Evolutionary conservation across 257 asterid genomes (phyloP).

Genomic region (Penstemon davidsonii): DNA sequence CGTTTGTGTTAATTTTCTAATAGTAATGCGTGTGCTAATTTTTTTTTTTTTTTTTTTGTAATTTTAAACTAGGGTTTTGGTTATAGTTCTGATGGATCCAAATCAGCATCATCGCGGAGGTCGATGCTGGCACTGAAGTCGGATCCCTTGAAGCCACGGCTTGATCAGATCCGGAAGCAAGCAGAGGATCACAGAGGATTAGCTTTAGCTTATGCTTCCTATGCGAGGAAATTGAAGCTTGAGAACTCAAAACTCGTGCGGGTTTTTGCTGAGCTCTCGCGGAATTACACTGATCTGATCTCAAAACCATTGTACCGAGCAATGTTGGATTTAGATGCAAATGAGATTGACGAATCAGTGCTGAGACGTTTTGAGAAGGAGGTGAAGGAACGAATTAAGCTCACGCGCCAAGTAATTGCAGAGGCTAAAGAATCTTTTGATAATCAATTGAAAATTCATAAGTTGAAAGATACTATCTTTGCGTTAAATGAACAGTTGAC

Average conservation of each 20-base stretch:
- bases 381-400: conserved; percentile 51
- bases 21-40: background rate
- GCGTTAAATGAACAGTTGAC: conserved; percentile 50
- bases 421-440: conserved; percentile 60
- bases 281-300: conserved; percentile 41
- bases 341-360: conserved; percentile 36
- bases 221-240: conserved; percentile 60
- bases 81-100: conserved; percentile 1
- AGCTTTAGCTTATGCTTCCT: conserved; percentile 40
- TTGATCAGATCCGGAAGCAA: conserved; percentile 50
- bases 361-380: conserved; percentile 49
- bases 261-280: conserved; percentile 42
- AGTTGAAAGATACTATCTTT: conserved; percentile 48
- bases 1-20: conserved; percentile 11
- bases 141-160: conserved; percentile 50
- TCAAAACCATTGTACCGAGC: conserved; percentile 31
- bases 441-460: conserved; percentile 52
- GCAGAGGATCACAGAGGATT: conserved; percentile 45
- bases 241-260: conserved; percentile 51
- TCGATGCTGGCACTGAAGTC: conserved; percentile 41
- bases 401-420: conserved; percentile 38
- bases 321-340: conserved; percentile 32
- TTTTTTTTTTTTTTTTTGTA: background rate
- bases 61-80: conserved; percentile 25
- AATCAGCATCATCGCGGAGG: conserved; percentile 27